Percentiles rank a stretch among this genome's conserved stretches.
phyloP scores from a whole-genome alignment of 352 stramenopile species.

The Pythium aristosporum region DNA sequence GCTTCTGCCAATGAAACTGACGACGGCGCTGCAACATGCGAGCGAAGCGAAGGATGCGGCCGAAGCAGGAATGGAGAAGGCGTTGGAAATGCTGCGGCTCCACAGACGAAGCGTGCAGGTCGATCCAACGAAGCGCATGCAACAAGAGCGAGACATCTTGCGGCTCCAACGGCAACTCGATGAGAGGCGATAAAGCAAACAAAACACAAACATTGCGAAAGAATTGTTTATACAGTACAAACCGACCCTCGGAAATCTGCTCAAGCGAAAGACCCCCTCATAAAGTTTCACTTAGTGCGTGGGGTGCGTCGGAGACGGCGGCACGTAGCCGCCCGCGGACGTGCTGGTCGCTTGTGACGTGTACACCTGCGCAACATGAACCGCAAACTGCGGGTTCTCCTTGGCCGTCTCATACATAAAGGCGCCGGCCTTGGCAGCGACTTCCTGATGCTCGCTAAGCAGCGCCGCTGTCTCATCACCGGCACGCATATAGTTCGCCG shows the following conservation, averaged over 20 bases:
- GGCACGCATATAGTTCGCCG: slow-evolving; percentile 58
- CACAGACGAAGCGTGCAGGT: slow-evolving; percentile 21
- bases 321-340: slow-evolving; percentile 18
- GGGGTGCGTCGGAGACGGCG: slow-evolving; percentile 14
- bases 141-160: slow-evolving; percentile 21
- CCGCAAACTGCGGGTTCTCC: slow-evolving; percentile 69
- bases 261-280: background rate
- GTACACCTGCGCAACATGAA: slow-evolving; percentile 43
- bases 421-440: slow-evolving; percentile 56
- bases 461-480: slow-evolving; percentile 67
- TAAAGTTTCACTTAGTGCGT: background rate
- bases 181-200: slow-evolving; percentile 2
- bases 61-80: slow-evolving; percentile 22
- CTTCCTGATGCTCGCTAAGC: slow-evolving; percentile 58
- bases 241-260: background rate
- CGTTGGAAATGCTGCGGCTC: slow-evolving; percentile 22
- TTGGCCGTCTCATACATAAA: slow-evolving; percentile 71
- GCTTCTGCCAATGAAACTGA: slow-evolving; percentile 21
- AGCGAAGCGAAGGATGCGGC: slow-evolving; percentile 23
- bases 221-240: slow-evolving; percentile 22
- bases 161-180: slow-evolving; percentile 12
- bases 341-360: slow-evolving; percentile 12
- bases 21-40: slow-evolving; percentile 7
- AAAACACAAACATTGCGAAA: background rate
- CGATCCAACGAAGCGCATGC: slow-evolving; percentile 20